Evolutionary conservation across 176 grass and related monocot genomes (phyloP), one percentile per base, ranked within the genome.

Genomic region (Juncus inflexus): DNA sequence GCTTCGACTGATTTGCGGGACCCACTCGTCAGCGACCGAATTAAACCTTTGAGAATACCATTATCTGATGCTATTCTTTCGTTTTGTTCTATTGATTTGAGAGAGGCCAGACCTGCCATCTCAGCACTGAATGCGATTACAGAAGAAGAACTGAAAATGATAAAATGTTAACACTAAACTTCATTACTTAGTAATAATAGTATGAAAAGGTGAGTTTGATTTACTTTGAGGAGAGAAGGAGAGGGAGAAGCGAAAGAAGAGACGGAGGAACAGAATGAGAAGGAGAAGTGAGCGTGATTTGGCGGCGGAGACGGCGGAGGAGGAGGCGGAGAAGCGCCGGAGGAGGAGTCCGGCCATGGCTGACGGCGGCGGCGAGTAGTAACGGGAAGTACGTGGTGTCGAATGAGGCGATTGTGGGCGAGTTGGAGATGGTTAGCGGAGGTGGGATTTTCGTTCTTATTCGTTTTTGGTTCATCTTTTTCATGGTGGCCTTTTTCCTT

Each of bases 221-320:
- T 13, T 42, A 63, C 39, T 37, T 42, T 14, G 52, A 43, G 50
- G 37, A 42, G 5, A 70, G 35, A 12, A 58, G 66, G 35, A 69
- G 50, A 55, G 66, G 66, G 49, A 15, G 49, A 36, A 69, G 50
- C 5, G 66, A 40, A 37, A 56, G 35, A 40, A 56, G 49, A 12
- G 50, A 39, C 35, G 19, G 9, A 39, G 54, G 54, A 13, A 57
- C 1, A 13, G 42, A 15, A 2, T 35, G 2, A 9, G 15, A 12
- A 28, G 9, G 13, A 47, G 64, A 35, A 36, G 41, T 12, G 11
- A 42, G 14, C 10, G 50, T 10, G 12, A 66, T 19, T 5, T 10
- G 12, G 50, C 42, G 15, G 45, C 64, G 42, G 3, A 69, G 4
- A 6, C 52, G 52, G n/a, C 52, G 52, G 37, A 70, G 67, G 35